Conservation (phyloP, 306 rosid genomes). For the Gillenia trifoliata region DNA sequence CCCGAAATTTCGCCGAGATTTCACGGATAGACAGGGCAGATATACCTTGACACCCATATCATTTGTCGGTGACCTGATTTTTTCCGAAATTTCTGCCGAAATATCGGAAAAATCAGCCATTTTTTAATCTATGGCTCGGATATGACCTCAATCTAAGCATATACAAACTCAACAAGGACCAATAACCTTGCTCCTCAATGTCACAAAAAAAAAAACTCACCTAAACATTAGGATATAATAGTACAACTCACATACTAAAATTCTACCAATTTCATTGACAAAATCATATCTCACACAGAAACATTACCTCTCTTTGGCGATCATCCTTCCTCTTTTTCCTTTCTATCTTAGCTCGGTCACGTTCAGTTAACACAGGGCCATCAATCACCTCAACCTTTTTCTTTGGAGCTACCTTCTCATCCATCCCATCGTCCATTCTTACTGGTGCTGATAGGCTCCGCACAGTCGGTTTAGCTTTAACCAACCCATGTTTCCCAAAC, state of each 20-base stretch:
- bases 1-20: too few relatives aligned
- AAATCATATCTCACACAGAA: neutral
- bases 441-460: slow-evolving; percentile 86
- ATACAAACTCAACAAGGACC: slow-evolving; percentile 1
- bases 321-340: slow-evolving; percentile 91
- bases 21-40: too few relatives aligned
- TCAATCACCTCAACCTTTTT: slow-evolving; percentile 78
- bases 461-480: slow-evolving; percentile 64
- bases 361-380: slow-evolving; percentile 85
- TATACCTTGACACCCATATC: too few relatives aligned
- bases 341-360: slow-evolving; percentile 68
- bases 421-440: slow-evolving; percentile 92
- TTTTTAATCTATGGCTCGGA: too few relatives aligned
- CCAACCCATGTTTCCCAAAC: slow-evolving; percentile 92
- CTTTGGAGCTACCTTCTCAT: slow-evolving; percentile 65
- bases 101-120: too few relatives aligned
- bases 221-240: neutral
- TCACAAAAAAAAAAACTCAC: neutral
- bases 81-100: too few relatives aligned
- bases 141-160: neutral
- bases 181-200: neutral
- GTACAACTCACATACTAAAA: neutral
- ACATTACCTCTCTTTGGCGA: slow-evolving; percentile 88
- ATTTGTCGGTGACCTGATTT: too few relatives aligned
- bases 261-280: neutral